Conservation (phyloP, 768 basidiomycete genomes). For the Rhodosporidiobolus sp. region DNA sequence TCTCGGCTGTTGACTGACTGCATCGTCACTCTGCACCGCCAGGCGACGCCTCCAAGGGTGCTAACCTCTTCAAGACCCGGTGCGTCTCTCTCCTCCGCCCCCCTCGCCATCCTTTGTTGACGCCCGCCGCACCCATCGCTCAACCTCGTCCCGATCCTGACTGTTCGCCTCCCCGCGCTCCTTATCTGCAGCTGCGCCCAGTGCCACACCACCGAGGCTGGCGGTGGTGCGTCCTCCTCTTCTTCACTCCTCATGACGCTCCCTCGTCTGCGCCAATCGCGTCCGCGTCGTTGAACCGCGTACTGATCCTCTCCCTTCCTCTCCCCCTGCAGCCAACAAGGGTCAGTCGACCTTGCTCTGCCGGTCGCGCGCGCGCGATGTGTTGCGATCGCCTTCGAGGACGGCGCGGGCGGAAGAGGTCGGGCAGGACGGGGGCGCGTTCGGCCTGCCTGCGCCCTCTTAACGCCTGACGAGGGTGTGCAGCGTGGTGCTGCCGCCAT, state of each 20-base stretch:
- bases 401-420: too few species aligned
- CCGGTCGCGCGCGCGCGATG: too few species aligned
- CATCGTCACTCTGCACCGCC: too few species aligned
- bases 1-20: background rate
- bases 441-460: too few species aligned
- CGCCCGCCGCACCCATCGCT: background rate
- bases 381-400: background rate
- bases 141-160: background rate
- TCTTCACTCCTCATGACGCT: background rate
- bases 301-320: background rate
- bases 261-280: background rate
- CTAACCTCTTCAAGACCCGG: slow-evolving; percentile 88
- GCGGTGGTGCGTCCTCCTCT: slow-evolving; percentile 49
- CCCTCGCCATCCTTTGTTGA: background rate
- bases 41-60: slow-evolving; percentile 89
- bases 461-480: too few species aligned
- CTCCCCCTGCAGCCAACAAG: slow-evolving; percentile 38
- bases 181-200: slow-evolving; percentile 64
- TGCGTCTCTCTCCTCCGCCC: background rate
- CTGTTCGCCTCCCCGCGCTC: too few species aligned
- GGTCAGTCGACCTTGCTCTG: slow-evolving; percentile 17
- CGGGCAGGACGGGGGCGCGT: too few species aligned
- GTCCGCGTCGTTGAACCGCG: too few species aligned
- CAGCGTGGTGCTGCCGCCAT: too few species aligned
- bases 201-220: slow-evolving; percentile 78